Evolutionary conservation across 495 filamentous ascomycete genomes (phyloP), one percentile per base, ranked within the genome.

Genomic region (Penicillium manginii): DNA sequence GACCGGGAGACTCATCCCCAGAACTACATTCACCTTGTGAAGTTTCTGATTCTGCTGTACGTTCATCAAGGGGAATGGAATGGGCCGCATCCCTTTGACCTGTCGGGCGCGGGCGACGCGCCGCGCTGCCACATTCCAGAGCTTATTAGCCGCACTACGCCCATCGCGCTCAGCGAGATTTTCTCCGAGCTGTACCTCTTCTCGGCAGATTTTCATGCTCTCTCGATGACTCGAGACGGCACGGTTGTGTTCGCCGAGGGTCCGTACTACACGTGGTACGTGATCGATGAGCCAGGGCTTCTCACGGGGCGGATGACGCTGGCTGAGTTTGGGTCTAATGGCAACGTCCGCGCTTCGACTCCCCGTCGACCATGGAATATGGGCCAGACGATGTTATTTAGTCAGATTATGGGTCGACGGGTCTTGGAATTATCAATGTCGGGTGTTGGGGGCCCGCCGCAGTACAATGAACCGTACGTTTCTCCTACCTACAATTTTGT

Each of bases 351-450:
- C 46, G 35, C 18, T 29, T 57, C 55, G 45, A 57, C 31, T 37
- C 18, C 50, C 18, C 55, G 55, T 43, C 45, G 55, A 50, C 18
- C 55, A 33, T 57, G 55, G 55, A 57, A 57, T 57, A 57, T 57
- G 18, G 55, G 45, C 15, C 45, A 42, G 55, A 31, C 29, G 10
- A 50, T 57, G 46, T 15, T 26, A 17, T 57, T 57, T 50, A 15
- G 45, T 37, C 46, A 57, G 46, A 51, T 43, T n/a, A n/a, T n/a
- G 47, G 55, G 55, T 35, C 45, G 55, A 15, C 11, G 4, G 4
- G 5, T 33, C 11, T 33, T 4, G 4, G 31, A 33, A 11, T 5
- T 33, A 5, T 4, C 11, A 33, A 46, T 2, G 55, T 57, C 47
- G 17, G 21, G 55, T 32, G 42, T 29, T 54, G 37, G 22, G 17